Evolutionary conservation across 108 stramenopile genomes (phyloP).

Genomic region (Chaetoceros muelleri): DNA sequence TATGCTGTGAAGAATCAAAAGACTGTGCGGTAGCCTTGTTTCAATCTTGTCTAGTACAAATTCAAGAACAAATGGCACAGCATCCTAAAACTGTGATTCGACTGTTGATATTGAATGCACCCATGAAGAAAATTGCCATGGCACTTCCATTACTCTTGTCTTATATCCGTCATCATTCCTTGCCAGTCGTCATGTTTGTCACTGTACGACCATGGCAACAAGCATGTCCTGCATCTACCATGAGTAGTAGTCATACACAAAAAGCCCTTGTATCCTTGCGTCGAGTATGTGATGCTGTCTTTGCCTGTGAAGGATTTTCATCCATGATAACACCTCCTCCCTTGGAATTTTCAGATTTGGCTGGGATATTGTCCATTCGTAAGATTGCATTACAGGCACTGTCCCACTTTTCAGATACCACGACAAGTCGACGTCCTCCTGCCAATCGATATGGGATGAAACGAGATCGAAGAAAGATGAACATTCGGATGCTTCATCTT

Average conservation of each 20-base stretch:
- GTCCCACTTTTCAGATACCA: conserved; percentile 51
- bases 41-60: conserved; percentile 8
- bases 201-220: conserved; percentile 36
- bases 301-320: conserved; percentile 41
- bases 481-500: conserved; percentile 65
- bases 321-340: conserved; percentile 46
- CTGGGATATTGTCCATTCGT: conserved; percentile 53
- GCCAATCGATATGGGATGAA: conserved; percentile 66
- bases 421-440: conserved; percentile 42
- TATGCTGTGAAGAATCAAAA: not conserved
- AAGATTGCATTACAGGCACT: conserved; percentile 46
- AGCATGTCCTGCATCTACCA: not conserved
- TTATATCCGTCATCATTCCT: conserved; percentile 39
- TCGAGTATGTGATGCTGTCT: conserved; percentile 31
- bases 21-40: conserved; percentile 7
- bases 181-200: conserved; percentile 59
- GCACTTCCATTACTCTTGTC: conserved; percentile 59
- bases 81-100: conserved; percentile 38
- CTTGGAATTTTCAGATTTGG: conserved; percentile 64
- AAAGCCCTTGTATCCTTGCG: conserved; percentile 8
- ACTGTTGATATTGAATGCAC: conserved; percentile 42
- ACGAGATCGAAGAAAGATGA: conserved; percentile 73
- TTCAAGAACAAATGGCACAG: conserved; percentile 12
- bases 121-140: conserved; percentile 24
- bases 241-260: not conserved